phyloP scores from a whole-genome alignment of 1,284 basidiomycete genomes.

The Jaminaea rosea region DNA sequence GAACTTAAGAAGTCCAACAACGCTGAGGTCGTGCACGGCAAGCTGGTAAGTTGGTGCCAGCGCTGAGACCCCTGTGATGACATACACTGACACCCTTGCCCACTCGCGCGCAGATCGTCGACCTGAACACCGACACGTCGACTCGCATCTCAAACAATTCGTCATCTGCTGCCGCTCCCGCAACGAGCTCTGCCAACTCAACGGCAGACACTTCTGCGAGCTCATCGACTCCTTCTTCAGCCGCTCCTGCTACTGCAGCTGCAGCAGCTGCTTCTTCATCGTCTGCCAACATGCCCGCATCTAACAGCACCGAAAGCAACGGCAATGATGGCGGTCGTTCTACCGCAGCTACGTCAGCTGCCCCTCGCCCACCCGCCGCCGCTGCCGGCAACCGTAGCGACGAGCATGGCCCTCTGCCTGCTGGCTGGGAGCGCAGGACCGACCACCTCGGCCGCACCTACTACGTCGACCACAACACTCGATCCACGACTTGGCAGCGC shows the following conservation, averaged over 20 bases:
- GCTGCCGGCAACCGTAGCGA: not conserved
- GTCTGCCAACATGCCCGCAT: slow-evolving; percentile 9
- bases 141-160: slow-evolving; percentile 35
- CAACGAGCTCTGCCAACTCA: slow-evolving; percentile 2
- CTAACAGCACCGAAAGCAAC: not conserved
- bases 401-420: slow-evolving; percentile 54
- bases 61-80: no score
- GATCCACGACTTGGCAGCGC: slow-evolving; percentile 84
- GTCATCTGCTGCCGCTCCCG: slow-evolving; percentile 18
- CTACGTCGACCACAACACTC: slow-evolving; percentile 69
- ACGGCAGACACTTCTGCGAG: not conserved
- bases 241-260: slow-evolving; percentile 6
- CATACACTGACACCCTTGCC: no score
- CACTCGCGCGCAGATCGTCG: no score
- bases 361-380: not conserved
- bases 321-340: not conserved
- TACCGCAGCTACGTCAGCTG: not conserved
- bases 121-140: slow-evolving; percentile 46
- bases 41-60: no score
- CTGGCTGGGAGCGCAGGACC: slow-evolving; percentile 84
- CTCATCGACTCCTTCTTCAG: not conserved
- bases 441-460: slow-evolving; percentile 81
- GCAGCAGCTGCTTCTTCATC: slow-evolving; percentile 4
- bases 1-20: slow-evolving; percentile 47
- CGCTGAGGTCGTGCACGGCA: slow-evolving; percentile 46